These are phyloP conservation scores for Rhodotorula diobovata DNA, from an alignment of 768 basidiomycete genomes.

Conservation along the genomic window DNA sequence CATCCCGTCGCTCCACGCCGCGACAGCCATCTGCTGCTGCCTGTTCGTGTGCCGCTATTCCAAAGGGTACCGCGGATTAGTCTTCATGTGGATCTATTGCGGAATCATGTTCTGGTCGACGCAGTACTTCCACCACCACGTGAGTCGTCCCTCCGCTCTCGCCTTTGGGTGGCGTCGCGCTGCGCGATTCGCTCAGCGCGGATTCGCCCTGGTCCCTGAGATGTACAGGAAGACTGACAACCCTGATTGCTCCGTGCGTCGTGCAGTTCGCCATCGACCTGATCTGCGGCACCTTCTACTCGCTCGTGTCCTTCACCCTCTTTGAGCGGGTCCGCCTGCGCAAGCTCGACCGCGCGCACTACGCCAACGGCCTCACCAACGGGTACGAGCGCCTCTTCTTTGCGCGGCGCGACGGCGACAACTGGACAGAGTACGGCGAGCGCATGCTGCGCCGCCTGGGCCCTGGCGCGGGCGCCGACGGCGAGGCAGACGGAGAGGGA, in stretches of 20 bases:
- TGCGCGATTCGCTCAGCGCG: no score
- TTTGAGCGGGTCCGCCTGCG: slow-evolving; percentile 31
- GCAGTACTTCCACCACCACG: slow-evolving; percentile 36
- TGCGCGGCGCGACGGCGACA: slow-evolving; percentile 23
- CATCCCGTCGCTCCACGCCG: slow-evolving; percentile 36
- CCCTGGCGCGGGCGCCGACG: not conserved
- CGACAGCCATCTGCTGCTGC: slow-evolving; percentile 31
- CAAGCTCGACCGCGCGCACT: slow-evolving; percentile 26
- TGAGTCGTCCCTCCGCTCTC: no score
- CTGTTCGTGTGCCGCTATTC: slow-evolving; percentile 31
- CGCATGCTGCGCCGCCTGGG: slow-evolving; percentile 12
- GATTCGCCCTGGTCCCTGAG: no score
- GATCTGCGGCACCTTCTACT: slow-evolving; percentile 32
- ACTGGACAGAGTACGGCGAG: slow-evolving; percentile 23
- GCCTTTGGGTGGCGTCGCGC: no score
- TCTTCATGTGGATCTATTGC: slow-evolving; percentile 26
- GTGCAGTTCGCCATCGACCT: slow-evolving; percentile 37
- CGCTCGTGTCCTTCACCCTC: slow-evolving; percentile 28
- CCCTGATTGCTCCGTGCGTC: no score
- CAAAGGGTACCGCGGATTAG: slow-evolving; percentile 19
- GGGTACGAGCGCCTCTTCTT: slow-evolving; percentile 27
- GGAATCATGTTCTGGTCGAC: slow-evolving; percentile 8
- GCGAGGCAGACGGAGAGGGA: no score
- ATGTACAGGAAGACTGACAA: no score
- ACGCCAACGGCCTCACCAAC: slow-evolving; percentile 26